Conservation (phyloP, 768 basidiomycete species). For the Gymnopilus junonius region DNA sequence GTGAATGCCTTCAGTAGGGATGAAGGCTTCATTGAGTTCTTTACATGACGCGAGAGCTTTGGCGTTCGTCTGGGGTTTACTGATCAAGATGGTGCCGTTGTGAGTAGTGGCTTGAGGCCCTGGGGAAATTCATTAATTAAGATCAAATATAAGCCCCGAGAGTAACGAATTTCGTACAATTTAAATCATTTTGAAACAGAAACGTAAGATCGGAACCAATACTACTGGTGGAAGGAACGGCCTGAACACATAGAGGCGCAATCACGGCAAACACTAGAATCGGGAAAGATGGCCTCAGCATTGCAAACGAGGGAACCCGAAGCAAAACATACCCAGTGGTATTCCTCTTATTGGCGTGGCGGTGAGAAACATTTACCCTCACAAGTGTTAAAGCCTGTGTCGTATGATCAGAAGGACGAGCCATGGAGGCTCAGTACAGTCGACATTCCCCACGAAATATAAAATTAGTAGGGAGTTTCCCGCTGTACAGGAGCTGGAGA, state of each 20-base stretch:
- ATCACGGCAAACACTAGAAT: not conserved
- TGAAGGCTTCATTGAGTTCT: conserved; percentile 24
- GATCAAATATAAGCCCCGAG: not conserved
- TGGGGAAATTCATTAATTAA: not conserved
- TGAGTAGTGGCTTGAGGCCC: conserved; percentile 27
- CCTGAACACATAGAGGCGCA: not conserved
- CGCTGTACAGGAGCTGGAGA: not conserved
- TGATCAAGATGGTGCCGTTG: conserved; percentile 23
- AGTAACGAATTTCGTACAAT: conserved; percentile 23
- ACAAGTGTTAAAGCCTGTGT: not conserved
- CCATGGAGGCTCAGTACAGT: too few species aligned
- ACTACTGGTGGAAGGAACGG: conserved; percentile 15
- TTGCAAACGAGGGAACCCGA: not conserved
- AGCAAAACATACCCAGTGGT: not conserved
- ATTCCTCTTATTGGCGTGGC: not conserved
- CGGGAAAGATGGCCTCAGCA: not conserved
- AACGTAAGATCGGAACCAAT: conserved; percentile 31
- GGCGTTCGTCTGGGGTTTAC: conserved; percentile 11
- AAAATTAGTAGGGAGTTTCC: not conserved
- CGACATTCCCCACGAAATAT: not conserved
- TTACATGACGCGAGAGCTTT: conserved; percentile 23
- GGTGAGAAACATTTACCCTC: not conserved
- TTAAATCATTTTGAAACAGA: conserved; percentile 37
- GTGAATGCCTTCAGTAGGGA: conserved; percentile 21
- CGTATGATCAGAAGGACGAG: not conserved